phyloP scores from a whole-genome alignment of 2,329 filamentous ascomycete genomes.

The Phaeosphaeria sp. region DNA sequence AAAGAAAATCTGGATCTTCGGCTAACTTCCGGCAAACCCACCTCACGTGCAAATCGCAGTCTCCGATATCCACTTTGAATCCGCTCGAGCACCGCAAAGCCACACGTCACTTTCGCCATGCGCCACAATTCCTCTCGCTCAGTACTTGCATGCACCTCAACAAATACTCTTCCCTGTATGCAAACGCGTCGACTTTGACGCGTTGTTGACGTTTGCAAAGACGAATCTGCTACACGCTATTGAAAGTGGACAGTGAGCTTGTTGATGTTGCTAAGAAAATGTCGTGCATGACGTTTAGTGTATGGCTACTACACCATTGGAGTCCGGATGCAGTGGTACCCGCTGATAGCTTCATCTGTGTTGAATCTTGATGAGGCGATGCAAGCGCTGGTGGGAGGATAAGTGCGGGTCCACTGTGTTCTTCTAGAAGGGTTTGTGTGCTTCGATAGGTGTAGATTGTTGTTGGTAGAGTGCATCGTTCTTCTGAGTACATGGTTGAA shows the following conservation, averaged over 20 bases:
- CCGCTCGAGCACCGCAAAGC: background rate
- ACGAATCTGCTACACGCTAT: background rate
- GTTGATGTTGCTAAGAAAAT: background rate
- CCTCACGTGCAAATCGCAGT: background rate
- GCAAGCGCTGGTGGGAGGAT: background rate
- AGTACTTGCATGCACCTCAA: background rate
- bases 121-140: no score
- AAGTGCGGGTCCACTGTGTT: no score
- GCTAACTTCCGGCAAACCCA: background rate
- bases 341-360: background rate
- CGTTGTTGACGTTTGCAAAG: background rate
- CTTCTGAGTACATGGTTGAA: no score
- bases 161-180: background rate
- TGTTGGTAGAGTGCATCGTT: no score
- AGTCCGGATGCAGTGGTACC: background rate
- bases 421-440: background rate
- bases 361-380: background rate
- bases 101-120: background rate
- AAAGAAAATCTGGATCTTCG: background rate
- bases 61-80: no score
- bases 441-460: no score
- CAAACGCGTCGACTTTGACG: background rate
- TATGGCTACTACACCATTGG: background rate
- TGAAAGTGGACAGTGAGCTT: background rate
- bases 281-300: background rate